These are phyloP conservation scores for Nymphaea colorata DNA, from an alignment of 164 flowering plant genomes.

Conservation along the genomic window DNA sequence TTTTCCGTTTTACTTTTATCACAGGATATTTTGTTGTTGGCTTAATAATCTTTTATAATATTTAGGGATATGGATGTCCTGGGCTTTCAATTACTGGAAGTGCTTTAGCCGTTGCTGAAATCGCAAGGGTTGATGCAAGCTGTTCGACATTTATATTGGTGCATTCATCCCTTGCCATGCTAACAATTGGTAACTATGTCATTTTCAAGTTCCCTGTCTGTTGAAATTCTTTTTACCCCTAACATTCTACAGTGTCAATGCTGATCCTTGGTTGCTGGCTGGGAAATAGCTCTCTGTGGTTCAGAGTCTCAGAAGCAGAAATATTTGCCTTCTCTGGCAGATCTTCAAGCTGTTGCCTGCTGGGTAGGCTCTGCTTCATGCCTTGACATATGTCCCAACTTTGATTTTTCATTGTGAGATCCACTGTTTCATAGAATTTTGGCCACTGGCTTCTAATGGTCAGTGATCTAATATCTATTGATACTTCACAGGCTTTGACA, in stretches of 20 bases:
- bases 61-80: slow-evolving; percentile 93
- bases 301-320: slow-evolving; percentile 87
- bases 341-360: slow-evolving; percentile 52
- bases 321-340: slow-evolving; percentile 79
- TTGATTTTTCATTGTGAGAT: not conserved
- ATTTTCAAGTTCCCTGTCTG: not conserved
- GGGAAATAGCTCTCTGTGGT: slow-evolving; percentile 57
- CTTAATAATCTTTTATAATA: slow-evolving; percentile 6
- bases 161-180: slow-evolving; percentile 95
- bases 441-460: not conserved
- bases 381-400: not conserved
- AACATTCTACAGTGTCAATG: not conserved
- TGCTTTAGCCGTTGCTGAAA: slow-evolving; percentile 71
- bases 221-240: not conserved
- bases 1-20: not conserved
- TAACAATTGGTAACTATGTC: slow-evolving; percentile 59
- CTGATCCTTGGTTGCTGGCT: not conserved
- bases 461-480: not conserved
- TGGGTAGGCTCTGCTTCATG: slow-evolving; percentile 55
- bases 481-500: slow-evolving; percentile 49
- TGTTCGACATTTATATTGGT: slow-evolving; percentile 86
- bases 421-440: too few species aligned
- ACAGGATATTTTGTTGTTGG: not conserved
- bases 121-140: slow-evolving; percentile 96
- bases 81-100: slow-evolving; percentile 71